A percentile compares a stretch with the other conserved stretches of the same genome.
Conservation (phyloP, 2,329 filamentous ascomycete species). For the Fusarium subtropicale region DNA sequence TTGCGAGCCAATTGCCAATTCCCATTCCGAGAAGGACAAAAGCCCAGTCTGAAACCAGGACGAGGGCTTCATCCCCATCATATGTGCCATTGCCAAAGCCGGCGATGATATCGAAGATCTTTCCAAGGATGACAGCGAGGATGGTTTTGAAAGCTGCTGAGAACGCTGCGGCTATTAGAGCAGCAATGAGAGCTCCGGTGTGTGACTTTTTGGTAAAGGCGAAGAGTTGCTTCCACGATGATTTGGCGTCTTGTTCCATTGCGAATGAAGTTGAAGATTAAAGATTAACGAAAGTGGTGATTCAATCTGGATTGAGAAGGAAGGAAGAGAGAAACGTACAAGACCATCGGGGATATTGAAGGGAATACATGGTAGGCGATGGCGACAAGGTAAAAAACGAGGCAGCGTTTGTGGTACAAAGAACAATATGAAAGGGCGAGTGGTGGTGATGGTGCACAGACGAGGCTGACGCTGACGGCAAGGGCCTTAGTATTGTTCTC, state of each 20-base stretch:
- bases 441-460: conserved; percentile 34
- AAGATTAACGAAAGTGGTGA: neutral
- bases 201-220: conserved; percentile 76
- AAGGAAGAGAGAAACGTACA: neutral
- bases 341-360: neutral
- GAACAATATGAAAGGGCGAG: conserved; percentile 35
- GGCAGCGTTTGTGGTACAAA: conserved; percentile 33
- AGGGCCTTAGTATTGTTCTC: conserved; percentile 38
- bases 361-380: neutral
- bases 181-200: conserved; percentile 63
- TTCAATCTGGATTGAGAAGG: conserved; percentile 1
- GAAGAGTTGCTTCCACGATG: conserved; percentile 68
- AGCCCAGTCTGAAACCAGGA: conserved; percentile 69
- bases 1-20: conserved; percentile 72
- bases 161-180: conserved; percentile 66
- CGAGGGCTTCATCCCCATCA: conserved; percentile 62
- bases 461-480: conserved; percentile 4
- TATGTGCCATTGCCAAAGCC: conserved; percentile 69
- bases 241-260: conserved; percentile 37
- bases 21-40: conserved; percentile 73
- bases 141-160: conserved; percentile 73
- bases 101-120: conserved; percentile 78
- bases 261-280: conserved; percentile 1
- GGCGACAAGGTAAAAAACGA: neutral
- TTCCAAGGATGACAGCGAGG: conserved; percentile 77